Evolutionary conservation across 179 eudicot genomes (phyloP), one percentile per base, ranked within the genome.

Genomic region (Corrigiola litoralis): DNA sequence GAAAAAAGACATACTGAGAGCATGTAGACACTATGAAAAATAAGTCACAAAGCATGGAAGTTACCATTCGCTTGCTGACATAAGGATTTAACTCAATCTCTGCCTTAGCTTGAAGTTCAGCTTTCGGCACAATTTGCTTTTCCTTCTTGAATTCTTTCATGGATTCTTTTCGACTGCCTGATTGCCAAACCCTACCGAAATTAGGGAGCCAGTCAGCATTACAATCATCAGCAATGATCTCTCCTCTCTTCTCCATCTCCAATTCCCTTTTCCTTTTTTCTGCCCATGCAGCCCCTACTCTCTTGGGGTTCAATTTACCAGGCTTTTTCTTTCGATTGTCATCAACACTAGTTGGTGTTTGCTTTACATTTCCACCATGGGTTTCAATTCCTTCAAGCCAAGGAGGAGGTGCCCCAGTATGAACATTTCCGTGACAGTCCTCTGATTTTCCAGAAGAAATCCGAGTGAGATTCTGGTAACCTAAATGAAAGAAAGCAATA

Each of bases 281-380:
- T 61, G 97, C 98, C 96, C 97, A 92, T 51, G 97, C 98, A 68
- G 98, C 98, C 71, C 98, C 98, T 45, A 92, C 95, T 67, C 98
- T 83, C 63, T 87, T 90, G 2, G 97, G 98, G 70, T 92, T 92
- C 74, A 87, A 65, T 74, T 84, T 92, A 46, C 80, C 67, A 34
- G 81, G 62, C 72, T 77, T 86, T 48, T 80, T 84, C 49, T 58
- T 67, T 50, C 75, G 62, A 40, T 84, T 50, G 70, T 23, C 13
- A 23, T 52, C 66, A 38, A 40, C 41, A 42, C 63, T 36, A 34
- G 55, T n/a, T 44, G 59, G 65, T 34, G 73, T 77, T 37, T 42
- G 16, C 25, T 62, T 65, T 41, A 62, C 63, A 59, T 67, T 60
- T 7, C 45, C 40, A 5, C 40, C 59, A 67, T 44, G 57, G 54